Percentiles rank a stretch among this genome's conserved stretches.
These are phyloP conservation scores for Vitis amurensis DNA, from an alignment of 164 flowering plant species.

Conservation along the genomic window DNA sequence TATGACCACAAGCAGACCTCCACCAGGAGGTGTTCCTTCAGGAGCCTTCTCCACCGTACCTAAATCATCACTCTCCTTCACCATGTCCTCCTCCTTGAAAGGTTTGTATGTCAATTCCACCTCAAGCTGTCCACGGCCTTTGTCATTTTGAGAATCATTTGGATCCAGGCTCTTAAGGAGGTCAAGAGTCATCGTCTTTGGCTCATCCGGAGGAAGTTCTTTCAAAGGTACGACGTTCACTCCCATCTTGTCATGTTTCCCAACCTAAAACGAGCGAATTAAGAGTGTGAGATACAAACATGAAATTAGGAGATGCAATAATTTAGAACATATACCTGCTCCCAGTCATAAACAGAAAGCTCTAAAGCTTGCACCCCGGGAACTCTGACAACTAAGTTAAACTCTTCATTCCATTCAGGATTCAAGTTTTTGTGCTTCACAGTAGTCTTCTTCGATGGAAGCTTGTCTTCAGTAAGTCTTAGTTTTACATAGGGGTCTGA, in stretches of 20 bases:
- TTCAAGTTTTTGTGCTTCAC: constrained; percentile 71
- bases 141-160: constrained; percentile 58
- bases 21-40: constrained; percentile 58
- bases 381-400: constrained; percentile 45
- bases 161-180: constrained; percentile 56
- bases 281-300: not conserved
- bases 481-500: constrained; percentile 68
- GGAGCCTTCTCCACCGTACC: constrained; percentile 48
- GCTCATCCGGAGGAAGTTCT: constrained; percentile 49
- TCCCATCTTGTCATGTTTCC: constrained; percentile 69
- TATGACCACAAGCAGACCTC: constrained; percentile 59
- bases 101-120: constrained; percentile 60
- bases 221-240: constrained; percentile 50
- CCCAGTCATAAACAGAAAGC: constrained; percentile 61
- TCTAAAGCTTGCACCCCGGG: constrained; percentile 46
- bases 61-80: constrained; percentile 34
- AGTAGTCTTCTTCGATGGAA: constrained; percentile 50
- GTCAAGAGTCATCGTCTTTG: constrained; percentile 42
- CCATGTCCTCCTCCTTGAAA: constrained; percentile 50
- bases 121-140: constrained; percentile 56
- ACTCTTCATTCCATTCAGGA: constrained; percentile 74
- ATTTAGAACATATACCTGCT: constrained; percentile 38
- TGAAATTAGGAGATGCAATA: not conserved
- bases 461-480: constrained; percentile 52
- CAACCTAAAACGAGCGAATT: constrained; percentile 35